A percentile compares a stretch with the other conserved stretches of the same genome.
These are phyloP conservation scores for Hypseocharis bilobata DNA, from an alignment of 441 rosid genomes.

Conservation along the genomic window DNA sequence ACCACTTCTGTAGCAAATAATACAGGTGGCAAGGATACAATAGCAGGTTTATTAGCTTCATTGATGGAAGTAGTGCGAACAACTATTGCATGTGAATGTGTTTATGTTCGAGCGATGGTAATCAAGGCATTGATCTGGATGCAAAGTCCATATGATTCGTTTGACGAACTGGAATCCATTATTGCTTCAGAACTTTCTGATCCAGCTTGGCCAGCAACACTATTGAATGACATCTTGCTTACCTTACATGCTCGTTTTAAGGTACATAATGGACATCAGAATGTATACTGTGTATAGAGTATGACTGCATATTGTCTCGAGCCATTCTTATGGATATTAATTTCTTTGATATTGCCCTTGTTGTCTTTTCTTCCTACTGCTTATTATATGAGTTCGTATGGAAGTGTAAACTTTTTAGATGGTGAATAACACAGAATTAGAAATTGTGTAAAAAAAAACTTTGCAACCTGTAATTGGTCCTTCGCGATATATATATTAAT, in stretches of 20 bases:
- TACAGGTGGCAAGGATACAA: slow-evolving; percentile 75
- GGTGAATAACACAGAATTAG: not conserved
- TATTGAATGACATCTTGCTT: slow-evolving; percentile 87
- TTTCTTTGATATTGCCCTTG: not conserved
- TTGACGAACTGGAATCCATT: slow-evolving; percentile 88
- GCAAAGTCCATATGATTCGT: slow-evolving; percentile 93
- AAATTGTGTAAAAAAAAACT: not conserved
- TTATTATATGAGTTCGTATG: not conserved
- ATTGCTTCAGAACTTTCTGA: slow-evolving; percentile 99
- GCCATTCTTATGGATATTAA: not conserved
- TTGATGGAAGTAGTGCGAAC: slow-evolving; percentile 98
- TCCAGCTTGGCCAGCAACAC: slow-evolving; percentile 91
- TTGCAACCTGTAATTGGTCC: not conserved
- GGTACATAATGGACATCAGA: slow-evolving; percentile 36
- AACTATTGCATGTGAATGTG: slow-evolving; percentile 98
- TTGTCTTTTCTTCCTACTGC: not conserved
- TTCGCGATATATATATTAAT: not conserved
- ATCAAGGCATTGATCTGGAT: slow-evolving; percentile 99
- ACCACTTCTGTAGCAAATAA: slow-evolving; percentile 56
- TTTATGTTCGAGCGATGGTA: slow-evolving; percentile 95
- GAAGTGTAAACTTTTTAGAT: not conserved
- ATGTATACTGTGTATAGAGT: not conserved
- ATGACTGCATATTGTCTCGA: not conserved
- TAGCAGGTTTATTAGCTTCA: slow-evolving; percentile 83
- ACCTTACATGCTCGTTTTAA: slow-evolving; percentile 99